A percentile compares a stretch with the other conserved stretches of the same genome.
Evolutionary conservation across 2,329 filamentous ascomycete genomes (phyloP).

Genomic region (Phyllosticta citrichinensis): DNA sequence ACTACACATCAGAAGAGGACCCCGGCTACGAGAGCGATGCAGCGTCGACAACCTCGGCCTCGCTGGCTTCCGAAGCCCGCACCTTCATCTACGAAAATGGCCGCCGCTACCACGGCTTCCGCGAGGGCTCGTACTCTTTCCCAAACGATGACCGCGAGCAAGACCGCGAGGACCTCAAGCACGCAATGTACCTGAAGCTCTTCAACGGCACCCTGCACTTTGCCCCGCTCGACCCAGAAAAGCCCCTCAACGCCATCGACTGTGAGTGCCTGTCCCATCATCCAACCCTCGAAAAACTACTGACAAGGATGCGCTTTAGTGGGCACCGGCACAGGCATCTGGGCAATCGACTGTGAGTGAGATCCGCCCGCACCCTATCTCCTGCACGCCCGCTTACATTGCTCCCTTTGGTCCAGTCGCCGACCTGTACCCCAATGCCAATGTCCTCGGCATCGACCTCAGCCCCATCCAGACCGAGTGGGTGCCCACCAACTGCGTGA

Average conservation of each 20-base stretch:
- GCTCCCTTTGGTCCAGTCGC: slow-evolving; percentile 8
- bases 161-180: slow-evolving; percentile 49
- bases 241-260: slow-evolving; percentile 44
- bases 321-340: slow-evolving; percentile 50
- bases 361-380: background rate
- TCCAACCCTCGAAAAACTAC: background rate
- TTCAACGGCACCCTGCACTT: slow-evolving; percentile 42
- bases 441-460: slow-evolving; percentile 12
- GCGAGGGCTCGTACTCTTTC: slow-evolving; percentile 47
- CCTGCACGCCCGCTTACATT: background rate
- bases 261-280: slow-evolving; percentile 9
- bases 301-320: slow-evolving; percentile 16
- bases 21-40: slow-evolving; percentile 14
- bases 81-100: slow-evolving; percentile 48
- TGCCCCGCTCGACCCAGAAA: slow-evolving; percentile 37
- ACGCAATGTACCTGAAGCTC: slow-evolving; percentile 35
- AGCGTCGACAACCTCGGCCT: slow-evolving; percentile 23
- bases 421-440: slow-evolving; percentile 11
- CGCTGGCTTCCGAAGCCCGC: slow-evolving; percentile 30
- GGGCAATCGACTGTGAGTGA: slow-evolving; percentile 41
- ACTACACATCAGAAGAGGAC: slow-evolving; percentile 15
- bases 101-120: slow-evolving; percentile 48
- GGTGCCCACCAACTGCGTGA: slow-evolving; percentile 43
- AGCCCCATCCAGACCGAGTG: slow-evolving; percentile 30
- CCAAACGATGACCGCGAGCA: slow-evolving; percentile 53